Percentiles rank a stretch among this genome's conserved stretches.
phyloP scores from a whole-genome alignment of 2,329 filamentous ascomycete species.

The Aspergillus sp. region DNA sequence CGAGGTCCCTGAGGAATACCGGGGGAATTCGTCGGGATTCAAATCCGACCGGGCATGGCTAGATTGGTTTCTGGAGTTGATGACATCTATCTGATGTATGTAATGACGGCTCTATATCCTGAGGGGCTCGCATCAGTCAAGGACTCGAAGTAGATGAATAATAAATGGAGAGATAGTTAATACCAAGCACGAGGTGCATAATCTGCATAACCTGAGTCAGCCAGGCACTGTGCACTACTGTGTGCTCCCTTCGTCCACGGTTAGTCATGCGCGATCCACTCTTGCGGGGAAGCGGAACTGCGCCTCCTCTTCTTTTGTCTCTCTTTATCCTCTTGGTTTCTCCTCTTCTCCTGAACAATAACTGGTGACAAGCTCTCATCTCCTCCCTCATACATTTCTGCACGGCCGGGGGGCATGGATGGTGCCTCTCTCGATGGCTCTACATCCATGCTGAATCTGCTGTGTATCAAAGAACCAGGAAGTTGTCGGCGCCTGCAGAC shows the following conservation, averaged over 20 bases:
- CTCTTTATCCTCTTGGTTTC: neutral
- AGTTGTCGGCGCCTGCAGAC: neutral
- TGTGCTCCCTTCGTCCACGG: neutral
- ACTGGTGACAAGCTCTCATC: neutral
- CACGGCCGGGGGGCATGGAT: neutral
- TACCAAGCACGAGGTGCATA: neutral
- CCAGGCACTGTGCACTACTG: neutral
- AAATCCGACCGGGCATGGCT: neutral
- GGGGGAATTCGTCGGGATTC: neutral
- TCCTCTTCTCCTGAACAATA: neutral
- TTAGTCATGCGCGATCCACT: neutral
- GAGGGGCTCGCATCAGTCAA: too few species aligned
- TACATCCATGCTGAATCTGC: neutral
- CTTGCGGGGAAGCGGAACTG: neutral
- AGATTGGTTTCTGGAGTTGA: too few species aligned
- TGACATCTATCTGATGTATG: too few species aligned
- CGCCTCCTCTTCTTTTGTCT: too few species aligned
- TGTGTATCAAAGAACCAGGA: neutral
- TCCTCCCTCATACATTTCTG: neutral
- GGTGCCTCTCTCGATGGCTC: neutral
- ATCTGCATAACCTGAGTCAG: neutral
- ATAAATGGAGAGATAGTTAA: too few species aligned
- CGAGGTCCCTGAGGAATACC: constrained; percentile 26
- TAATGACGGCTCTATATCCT: too few species aligned
- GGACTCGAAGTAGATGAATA: too few species aligned